Conservation (phyloP, 1,139 yeast species). For the Kodamaea sp. region DNA sequence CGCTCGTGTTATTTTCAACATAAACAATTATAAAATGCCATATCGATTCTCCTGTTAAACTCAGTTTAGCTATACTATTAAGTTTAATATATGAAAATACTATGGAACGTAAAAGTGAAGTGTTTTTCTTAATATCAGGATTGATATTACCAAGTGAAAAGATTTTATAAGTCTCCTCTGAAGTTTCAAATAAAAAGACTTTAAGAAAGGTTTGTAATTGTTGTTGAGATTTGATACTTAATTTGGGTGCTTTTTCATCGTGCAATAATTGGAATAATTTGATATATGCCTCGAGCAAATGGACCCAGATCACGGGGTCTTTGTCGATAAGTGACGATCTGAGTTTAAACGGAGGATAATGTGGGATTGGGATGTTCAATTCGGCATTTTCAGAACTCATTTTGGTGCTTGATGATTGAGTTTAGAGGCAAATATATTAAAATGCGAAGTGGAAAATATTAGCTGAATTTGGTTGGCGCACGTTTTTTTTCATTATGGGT, state of each 20-base stretch:
- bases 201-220: slow-evolving; percentile 55
- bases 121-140: slow-evolving; percentile 58
- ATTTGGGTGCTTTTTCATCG: slow-evolving; percentile 26
- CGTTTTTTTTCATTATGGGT: background rate
- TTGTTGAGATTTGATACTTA: slow-evolving; percentile 53
- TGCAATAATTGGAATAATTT: slow-evolving; percentile 45
- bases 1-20: slow-evolving; percentile 39
- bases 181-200: slow-evolving; percentile 55
- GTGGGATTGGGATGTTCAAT: slow-evolving; percentile 54
- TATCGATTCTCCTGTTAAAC: slow-evolving; percentile 52
- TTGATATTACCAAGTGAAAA: slow-evolving; percentile 68
- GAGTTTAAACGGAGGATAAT: slow-evolving; percentile 68
- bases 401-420: background rate
- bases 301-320: slow-evolving; percentile 82
- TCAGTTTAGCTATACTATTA: slow-evolving; percentile 53
- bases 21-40: slow-evolving; percentile 64
- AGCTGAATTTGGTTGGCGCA: background rate
- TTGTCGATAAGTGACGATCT: slow-evolving; percentile 72
- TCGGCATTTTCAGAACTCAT: slow-evolving; percentile 14
- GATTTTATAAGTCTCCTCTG: slow-evolving; percentile 55
- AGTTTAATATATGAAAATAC: slow-evolving; percentile 51
- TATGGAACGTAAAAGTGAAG: slow-evolving; percentile 43
- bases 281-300: slow-evolving; percentile 61
- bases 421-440: background rate
- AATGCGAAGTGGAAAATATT: slow-evolving; percentile 2